Base-by-base conservation (phyloP, 768 basidiomycete species). In the Arthromyces matolae region DNA sequence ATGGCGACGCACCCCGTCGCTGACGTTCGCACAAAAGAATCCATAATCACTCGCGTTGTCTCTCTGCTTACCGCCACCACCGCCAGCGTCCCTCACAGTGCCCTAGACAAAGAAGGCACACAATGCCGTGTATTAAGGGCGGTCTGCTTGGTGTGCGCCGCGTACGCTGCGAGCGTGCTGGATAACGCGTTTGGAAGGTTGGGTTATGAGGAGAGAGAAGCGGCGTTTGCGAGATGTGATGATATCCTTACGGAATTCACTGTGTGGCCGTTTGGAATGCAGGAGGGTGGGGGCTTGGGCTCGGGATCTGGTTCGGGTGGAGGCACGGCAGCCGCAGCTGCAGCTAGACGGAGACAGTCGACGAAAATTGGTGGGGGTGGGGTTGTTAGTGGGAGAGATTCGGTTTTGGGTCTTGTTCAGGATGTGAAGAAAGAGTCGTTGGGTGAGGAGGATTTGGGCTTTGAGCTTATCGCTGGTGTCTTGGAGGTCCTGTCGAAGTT, bases 1-100 rank as follows among this genome's bases (percentile, higher is more conserved):
- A 99, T 99, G 95, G 95, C 96, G 14, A 99, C 95, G 0, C 95
- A 99, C 65, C 96, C 95, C 1, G 89, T 98, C 41, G 91, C 94
- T 6, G 94, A 97, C 67, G 79, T 90, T 10, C 86, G 89, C 49
- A 85, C 84, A 8, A 98, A 98, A 63, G 93, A 93, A 62, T 75
- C 77, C 49, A 80, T 98, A 60, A 76, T 97, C 62, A 67, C 73
- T 12, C 86, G 94, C 25, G 76, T 86, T 23, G 78, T 89, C 38
- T 66, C 83, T 12, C 78, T 97, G 19, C 77, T 97, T 59, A 92
- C 93, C 8, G 77, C 87, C 2, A 83, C 84, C 3, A 95, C 93
- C 4, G 77, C 89, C 20, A 80, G 88, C 25, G 74, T 97, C 5
- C 92, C 93, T 0, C 73, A 81, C 1, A 64, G 69, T 6, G 93